phyloP scores from a whole-genome alignment of 108 stramenopile genomes.

The Cylindrotheca closterium region DNA sequence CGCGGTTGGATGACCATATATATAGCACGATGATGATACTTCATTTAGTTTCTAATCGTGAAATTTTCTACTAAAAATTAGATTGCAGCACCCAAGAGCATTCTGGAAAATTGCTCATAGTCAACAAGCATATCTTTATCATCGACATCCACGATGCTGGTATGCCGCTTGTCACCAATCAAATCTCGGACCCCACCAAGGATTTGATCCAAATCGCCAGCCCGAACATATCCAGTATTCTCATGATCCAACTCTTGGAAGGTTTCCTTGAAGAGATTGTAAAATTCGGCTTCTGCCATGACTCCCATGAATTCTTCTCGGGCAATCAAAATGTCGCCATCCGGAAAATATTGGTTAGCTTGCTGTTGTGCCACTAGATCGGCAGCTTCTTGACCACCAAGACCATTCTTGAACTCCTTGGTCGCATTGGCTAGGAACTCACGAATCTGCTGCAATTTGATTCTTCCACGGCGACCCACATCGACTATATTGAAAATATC shows the following conservation, averaged over 20 bases:
- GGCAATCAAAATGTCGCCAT: constrained; percentile 40
- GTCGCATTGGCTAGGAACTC: constrained; percentile 58
- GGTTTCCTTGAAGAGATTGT: constrained; percentile 68
- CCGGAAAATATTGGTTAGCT: neutral
- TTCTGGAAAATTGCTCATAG: constrained; percentile 70
- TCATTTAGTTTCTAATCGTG: too few species aligned
- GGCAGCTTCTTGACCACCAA: constrained; percentile 53
- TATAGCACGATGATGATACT: too few species aligned
- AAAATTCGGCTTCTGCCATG: constrained; percentile 81
- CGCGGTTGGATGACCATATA: too few species aligned
- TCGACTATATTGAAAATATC: constrained; percentile 65
- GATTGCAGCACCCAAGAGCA: constrained; percentile 57
- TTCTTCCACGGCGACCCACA: constrained; percentile 35
- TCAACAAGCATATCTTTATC: constrained; percentile 73
- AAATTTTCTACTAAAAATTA: too few species aligned
- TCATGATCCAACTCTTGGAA: constrained; percentile 60
- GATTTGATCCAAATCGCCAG: constrained; percentile 61
- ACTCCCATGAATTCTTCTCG: constrained; percentile 69
- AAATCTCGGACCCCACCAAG: constrained; percentile 65
- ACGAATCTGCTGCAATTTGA: constrained; percentile 51
- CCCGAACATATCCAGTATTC: constrained; percentile 60
- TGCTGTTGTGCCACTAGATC: constrained; percentile 16
- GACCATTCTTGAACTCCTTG: constrained; percentile 41
- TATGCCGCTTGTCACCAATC: constrained; percentile 61
- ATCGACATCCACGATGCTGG: constrained; percentile 63